Evolutionary conservation across 2,329 filamentous ascomycete species (phyloP).

Genomic region (Helotiales sp.): DNA sequence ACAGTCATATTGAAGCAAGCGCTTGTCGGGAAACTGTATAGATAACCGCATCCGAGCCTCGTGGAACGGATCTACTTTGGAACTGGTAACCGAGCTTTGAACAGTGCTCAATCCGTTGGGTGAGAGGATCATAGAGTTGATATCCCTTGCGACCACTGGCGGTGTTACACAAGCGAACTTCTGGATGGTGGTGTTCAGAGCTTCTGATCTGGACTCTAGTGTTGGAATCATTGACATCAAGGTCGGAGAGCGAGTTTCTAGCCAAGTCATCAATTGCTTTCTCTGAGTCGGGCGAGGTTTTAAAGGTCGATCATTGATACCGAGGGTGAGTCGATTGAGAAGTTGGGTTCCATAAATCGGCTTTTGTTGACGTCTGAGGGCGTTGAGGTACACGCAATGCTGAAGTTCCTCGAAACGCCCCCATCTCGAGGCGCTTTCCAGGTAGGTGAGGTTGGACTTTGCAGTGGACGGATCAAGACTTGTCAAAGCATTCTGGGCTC

Average conservation of each 20-base stretch:
- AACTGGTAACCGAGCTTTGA: conserved; percentile 59
- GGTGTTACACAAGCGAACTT: conserved; percentile 95
- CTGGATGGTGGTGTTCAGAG: conserved; percentile 75
- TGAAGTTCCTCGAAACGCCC: conserved; percentile 78
- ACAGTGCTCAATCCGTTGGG: conserved; percentile 62
- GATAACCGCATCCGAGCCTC: conserved; percentile 90
- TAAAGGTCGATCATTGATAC: conserved; percentile 61
- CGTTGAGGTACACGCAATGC: conserved; percentile 80
- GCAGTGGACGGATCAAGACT: conserved; percentile 69
- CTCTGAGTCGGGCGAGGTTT: conserved; percentile 65
- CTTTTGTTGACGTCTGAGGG: conserved; percentile 76
- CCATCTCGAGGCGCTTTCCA: conserved; percentile 74
- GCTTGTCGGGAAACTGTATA: conserved; percentile 95
- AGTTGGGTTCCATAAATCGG: conserved; percentile 83
- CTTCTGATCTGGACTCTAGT: conserved; percentile 72
- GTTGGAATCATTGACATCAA: conserved; percentile 74
- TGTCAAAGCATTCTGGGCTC: conserved; percentile 60
- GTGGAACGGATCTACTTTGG: conserved; percentile 83
- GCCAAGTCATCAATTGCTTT: conserved; percentile 72
- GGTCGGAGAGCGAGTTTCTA: conserved; percentile 69
- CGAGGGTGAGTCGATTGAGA: conserved; percentile 74
- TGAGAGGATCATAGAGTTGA: conserved; percentile 71
- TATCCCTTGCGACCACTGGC: conserved; percentile 80
- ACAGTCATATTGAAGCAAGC: conserved; percentile 96
- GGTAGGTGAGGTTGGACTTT: conserved; percentile 70